phyloP scores from a whole-genome alignment of 2,329 filamentous ascomycete genomes.

The Pseudocercospora pini-densiflorae region DNA sequence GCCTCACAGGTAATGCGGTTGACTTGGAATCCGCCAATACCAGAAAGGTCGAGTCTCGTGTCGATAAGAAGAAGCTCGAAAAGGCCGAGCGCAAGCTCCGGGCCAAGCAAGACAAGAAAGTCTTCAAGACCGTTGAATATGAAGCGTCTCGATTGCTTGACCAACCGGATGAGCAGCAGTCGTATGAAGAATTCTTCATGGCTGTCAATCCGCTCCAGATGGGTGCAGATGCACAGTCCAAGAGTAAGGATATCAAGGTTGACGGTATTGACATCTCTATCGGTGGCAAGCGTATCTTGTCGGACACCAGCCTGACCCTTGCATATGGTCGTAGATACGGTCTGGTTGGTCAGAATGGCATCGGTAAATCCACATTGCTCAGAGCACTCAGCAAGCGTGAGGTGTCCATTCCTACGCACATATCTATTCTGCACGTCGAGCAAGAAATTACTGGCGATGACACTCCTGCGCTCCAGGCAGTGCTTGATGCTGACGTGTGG shows the following conservation, averaged over 20 bases:
- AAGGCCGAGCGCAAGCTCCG: constrained; percentile 98
- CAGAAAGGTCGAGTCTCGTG: constrained; percentile 94
- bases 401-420: constrained; percentile 91
- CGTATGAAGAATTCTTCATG: constrained; percentile 99
- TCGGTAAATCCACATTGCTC: constrained; percentile 83
- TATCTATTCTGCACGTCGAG: constrained; percentile 98
- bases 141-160: constrained; percentile 90
- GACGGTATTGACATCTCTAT: constrained; percentile 96
- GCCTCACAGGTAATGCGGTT: constrained; percentile 79
- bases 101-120: constrained; percentile 97
- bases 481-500: constrained; percentile 98
- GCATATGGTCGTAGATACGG: constrained; percentile 94
- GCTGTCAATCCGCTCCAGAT: constrained; percentile 95
- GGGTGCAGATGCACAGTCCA: constrained; percentile 68
- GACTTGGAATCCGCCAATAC: constrained; percentile 93
- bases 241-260: constrained; percentile 99
- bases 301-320: constrained; percentile 86
- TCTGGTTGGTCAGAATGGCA: constrained; percentile 98
- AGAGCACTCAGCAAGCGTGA: constrained; percentile 91
- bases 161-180: constrained; percentile 79
- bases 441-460: constrained; percentile 98
- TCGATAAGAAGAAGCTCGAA: constrained; percentile 98
- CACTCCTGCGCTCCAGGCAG: constrained; percentile 90
- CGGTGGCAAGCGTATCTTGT: constrained; percentile 83
- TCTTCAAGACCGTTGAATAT: constrained; percentile 97